Conservation (phyloP, 306 rosid species). For the Dryas drummondii region DNA sequence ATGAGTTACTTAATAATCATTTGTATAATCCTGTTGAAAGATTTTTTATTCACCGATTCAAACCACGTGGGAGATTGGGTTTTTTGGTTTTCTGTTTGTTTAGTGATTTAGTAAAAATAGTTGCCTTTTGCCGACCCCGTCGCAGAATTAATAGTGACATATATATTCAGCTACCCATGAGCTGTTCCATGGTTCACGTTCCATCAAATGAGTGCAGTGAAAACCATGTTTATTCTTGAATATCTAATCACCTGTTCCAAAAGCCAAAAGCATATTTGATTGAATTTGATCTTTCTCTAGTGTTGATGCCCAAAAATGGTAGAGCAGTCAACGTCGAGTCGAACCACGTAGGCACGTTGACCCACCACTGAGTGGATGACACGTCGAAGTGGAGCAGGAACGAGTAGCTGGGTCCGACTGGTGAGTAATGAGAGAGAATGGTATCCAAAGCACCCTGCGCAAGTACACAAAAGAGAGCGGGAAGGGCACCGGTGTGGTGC, state of each 20-base stretch:
- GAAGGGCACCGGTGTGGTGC: too few relatives aligned
- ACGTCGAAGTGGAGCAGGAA: too few relatives aligned
- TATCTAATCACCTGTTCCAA: slow-evolving; percentile 2
- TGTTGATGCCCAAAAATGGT: too few relatives aligned
- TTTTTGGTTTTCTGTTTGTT: neutral
- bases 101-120: neutral
- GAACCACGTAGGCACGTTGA: too few relatives aligned
- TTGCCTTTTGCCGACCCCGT: slow-evolving; percentile 26
- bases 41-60: neutral
- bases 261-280: neutral
- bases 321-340: too few relatives aligned
- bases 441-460: too few relatives aligned
- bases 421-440: too few relatives aligned
- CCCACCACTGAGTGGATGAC: too few relatives aligned
- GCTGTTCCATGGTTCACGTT: slow-evolving; percentile 45
- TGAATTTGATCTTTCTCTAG: too few relatives aligned
- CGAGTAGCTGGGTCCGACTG: too few relatives aligned
- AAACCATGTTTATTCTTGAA: slow-evolving; percentile 24
- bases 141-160: slow-evolving; percentile 22
- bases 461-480: too few relatives aligned
- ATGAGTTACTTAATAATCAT: slow-evolving; percentile 8
- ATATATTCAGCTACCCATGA: slow-evolving; percentile 27
- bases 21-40: slow-evolving; percentile 12
- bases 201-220: slow-evolving; percentile 34
- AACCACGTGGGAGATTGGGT: slow-evolving; percentile 6